Conservation (phyloP, 169 alveolate species). For the Plasmodium fragile region DNA sequence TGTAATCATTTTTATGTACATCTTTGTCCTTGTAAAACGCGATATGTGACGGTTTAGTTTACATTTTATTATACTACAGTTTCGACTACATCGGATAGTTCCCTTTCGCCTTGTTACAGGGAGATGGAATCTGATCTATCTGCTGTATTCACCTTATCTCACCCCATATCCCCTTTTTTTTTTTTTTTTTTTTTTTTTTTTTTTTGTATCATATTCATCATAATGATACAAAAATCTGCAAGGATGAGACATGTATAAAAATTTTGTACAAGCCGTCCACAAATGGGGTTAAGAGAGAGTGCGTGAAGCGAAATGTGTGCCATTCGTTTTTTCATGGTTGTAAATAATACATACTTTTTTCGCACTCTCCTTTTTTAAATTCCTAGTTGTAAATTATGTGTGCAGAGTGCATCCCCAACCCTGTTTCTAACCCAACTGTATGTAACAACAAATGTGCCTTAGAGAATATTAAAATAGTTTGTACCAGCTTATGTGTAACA, state of each 20-base stretch:
- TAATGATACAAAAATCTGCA: not conserved
- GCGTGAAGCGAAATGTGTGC: not conserved
- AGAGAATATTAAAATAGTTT: not conserved
- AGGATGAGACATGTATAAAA: not conserved
- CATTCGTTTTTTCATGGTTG: conserved; percentile 1
- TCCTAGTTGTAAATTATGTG: not conserved
- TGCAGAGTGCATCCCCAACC: not conserved
- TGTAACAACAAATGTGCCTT: not conserved
- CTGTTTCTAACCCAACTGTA: not conserved
- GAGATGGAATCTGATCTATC: not conserved
- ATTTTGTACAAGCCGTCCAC: not conserved
- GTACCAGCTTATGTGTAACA: not conserved
- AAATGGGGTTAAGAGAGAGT: not conserved
- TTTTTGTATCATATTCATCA: not conserved
- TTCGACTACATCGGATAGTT: not conserved
- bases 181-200: not conserved
- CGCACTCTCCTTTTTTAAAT: not conserved
- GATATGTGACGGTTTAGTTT: not conserved
- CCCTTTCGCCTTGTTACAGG: not conserved
- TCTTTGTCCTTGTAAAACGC: not conserved
- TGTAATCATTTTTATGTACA: not conserved
- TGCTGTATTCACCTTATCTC: not conserved
- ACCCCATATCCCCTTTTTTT: not conserved
- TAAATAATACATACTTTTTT: not conserved
- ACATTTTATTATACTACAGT: not conserved